Percentiles rank a stretch among this genome's conserved stretches.
Evolutionary conservation across 108 stramenopile genomes (phyloP).

Genomic region (Phaeodactylum tricornutum): DNA sequence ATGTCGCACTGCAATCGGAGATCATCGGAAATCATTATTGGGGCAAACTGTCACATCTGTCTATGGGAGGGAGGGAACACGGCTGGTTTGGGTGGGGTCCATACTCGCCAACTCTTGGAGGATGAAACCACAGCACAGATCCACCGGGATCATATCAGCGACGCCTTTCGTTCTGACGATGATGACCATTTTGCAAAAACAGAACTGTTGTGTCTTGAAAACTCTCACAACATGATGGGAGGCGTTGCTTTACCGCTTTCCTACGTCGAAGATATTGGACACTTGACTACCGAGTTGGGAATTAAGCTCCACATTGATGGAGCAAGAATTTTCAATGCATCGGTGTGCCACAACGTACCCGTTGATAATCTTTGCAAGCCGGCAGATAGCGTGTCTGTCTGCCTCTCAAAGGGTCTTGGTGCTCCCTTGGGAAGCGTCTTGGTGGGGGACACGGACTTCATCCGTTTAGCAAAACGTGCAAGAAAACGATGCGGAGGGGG

Average conservation of each 20-base stretch:
- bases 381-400: constrained; percentile 86
- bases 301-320: constrained; percentile 65
- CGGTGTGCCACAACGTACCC: constrained; percentile 48
- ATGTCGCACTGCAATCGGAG: constrained; percentile 79
- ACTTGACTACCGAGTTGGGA: constrained; percentile 39
- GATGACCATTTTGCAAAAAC: constrained; percentile 92
- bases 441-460: constrained; percentile 68
- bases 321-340: constrained; percentile 91
- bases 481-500: constrained; percentile 95
- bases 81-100: constrained; percentile 69
- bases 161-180: constrained; percentile 51
- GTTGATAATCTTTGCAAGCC: constrained; percentile 33
- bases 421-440: constrained; percentile 91
- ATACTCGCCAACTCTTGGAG: constrained; percentile 64
- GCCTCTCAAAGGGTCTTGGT: constrained; percentile 95
- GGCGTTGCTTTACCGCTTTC: constrained; percentile 72
- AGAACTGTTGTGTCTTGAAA: constrained; percentile 83
- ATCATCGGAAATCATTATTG: constrained; percentile 72
- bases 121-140: constrained; percentile 35
- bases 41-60: constrained; percentile 56
- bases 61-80: constrained; percentile 68
- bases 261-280: constrained; percentile 76
- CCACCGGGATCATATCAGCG: constrained; percentile 38
- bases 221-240: constrained; percentile 94
- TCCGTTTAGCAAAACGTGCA: constrained; percentile 72